phyloP scores from a whole-genome alignment of 2,329 filamentous ascomycete species.

The Botrytis fragariae region DNA sequence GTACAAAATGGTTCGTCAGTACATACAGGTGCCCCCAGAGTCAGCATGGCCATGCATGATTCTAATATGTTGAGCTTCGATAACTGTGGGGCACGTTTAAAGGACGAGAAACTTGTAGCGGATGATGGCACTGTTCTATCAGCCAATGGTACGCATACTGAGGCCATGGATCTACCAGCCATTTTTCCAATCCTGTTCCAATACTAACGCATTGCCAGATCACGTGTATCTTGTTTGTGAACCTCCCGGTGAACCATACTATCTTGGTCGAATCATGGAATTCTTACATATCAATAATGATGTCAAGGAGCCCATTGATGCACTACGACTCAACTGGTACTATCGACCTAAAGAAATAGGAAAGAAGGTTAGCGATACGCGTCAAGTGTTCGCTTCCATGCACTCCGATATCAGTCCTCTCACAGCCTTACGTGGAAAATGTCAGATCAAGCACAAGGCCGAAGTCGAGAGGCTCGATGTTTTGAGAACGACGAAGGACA shows the following conservation, averaged over 20 bases:
- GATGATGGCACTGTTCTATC: slow-evolving; percentile 85
- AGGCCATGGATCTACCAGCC: background rate
- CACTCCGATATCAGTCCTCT: slow-evolving; percentile 95
- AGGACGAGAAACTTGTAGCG: slow-evolving; percentile 75
- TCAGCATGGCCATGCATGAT: slow-evolving; percentile 46
- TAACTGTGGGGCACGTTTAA: slow-evolving; percentile 63
- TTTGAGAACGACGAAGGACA: slow-evolving; percentile 80
- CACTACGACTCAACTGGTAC: slow-evolving; percentile 95
- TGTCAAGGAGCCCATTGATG: slow-evolving; percentile 70
- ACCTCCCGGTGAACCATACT: slow-evolving; percentile 96
- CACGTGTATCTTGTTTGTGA: slow-evolving; percentile 97
- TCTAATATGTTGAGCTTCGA: slow-evolving; percentile 91
- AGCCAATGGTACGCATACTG: slow-evolving; percentile 71
- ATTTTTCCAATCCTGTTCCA: background rate
- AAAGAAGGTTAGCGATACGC: slow-evolving; percentile 85
- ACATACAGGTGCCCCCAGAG: slow-evolving; percentile 25
- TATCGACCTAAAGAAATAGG: slow-evolving; percentile 95
- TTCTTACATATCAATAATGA: slow-evolving; percentile 84
- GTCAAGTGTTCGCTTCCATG: slow-evolving; percentile 94
- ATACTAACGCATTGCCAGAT: slow-evolving; percentile 47
- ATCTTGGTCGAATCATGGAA: slow-evolving; percentile 97
- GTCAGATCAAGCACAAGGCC: slow-evolving; percentile 81
- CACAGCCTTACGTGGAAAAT: slow-evolving; percentile 89
- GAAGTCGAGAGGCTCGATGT: slow-evolving; percentile 81
- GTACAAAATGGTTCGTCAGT: slow-evolving; percentile 20